Conservation (phyloP, 805 yeast species). For the Barnettozyma populi region DNA sequence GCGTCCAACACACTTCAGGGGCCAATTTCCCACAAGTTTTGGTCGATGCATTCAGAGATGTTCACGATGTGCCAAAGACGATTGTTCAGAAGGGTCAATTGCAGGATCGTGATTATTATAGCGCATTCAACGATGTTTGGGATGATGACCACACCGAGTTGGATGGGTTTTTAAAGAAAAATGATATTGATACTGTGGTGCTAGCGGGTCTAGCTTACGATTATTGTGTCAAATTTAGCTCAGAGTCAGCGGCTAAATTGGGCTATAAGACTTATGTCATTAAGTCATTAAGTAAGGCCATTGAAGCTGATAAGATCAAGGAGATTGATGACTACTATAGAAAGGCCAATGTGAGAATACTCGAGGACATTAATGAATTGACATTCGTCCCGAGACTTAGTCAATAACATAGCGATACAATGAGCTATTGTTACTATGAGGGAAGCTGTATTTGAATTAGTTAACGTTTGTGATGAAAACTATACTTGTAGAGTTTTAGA, state of each 20-base stretch:
- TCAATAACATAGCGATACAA: neutral
- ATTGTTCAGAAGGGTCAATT: constrained; percentile 68
- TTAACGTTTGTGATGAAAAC: neutral
- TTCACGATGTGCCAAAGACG: constrained; percentile 31
- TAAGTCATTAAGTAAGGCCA: constrained; percentile 50
- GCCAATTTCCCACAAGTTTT: constrained; percentile 54
- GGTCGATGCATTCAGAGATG: constrained; percentile 26
- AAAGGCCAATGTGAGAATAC: constrained; percentile 29
- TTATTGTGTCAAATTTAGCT: constrained; percentile 76
- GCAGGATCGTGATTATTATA: constrained; percentile 75
- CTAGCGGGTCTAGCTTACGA: constrained; percentile 85
- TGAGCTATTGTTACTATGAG: neutral
- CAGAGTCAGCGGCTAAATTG: constrained; percentile 53
- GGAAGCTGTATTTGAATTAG: neutral
- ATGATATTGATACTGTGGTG: constrained; percentile 53
- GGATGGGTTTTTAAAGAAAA: constrained; percentile 37
- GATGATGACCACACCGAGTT: constrained; percentile 64
- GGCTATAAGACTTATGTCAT: constrained; percentile 67
- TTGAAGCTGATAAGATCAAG: constrained; percentile 37
- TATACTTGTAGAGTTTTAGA: neutral
- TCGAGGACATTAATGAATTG: constrained; percentile 15
- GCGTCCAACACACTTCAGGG: constrained; percentile 69
- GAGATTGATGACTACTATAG: constrained; percentile 33
- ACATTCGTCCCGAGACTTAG: constrained; percentile 1
- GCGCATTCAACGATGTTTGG: constrained; percentile 84